Base-by-base conservation (phyloP, 192 early-diverging fungal species). In the Haplosporangium gracile region DNA sequence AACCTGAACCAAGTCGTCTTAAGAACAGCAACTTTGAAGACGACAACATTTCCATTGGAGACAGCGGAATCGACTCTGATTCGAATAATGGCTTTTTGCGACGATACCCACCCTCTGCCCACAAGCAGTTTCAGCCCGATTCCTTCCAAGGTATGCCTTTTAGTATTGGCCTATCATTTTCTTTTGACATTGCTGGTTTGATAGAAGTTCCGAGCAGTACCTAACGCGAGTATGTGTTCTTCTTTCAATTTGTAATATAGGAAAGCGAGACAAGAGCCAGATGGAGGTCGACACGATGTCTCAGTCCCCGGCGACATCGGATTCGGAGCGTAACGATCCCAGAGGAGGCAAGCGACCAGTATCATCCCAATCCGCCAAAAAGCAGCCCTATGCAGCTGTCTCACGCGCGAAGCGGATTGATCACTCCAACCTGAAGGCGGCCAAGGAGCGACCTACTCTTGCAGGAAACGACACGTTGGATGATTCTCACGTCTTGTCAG, bases 11-110 rank as follows among this genome's bases (percentile, higher is more conserved):
- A 0, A 43, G 68, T 20, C 39, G 38, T 0, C 60, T 55, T 22
- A 70, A 72, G 29, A 29, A n/a, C 22, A 76, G 29, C 63, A 43
- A 38, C 24, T 51, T 40, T 2, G 84, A 86, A 34, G 84, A 86
- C 38, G 84, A 80, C 26, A 76, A 81, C n/a, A 68, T 86, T 20
- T 86, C 84, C 20, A 86, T 86, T 39, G 84, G 79, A 29, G 84
- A 86, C 39, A 86, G 84, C 75, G 84, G 84, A 13, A 86, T 86
- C 38, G 84, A 86, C n/a, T 86, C 84, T 6, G 84, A 86, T 45
- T 86, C 84, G 36, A 86, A 86, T 51, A 75, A 86, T 70, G 72
- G 75, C 43, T 39, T 39, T 15, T 40, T 38, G 65, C 70, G 74
- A 15, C 77, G 74, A 24, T 74, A 85, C 4, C 36, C 72, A 15